These are phyloP conservation scores for Exserohilum turcica DNA, from an alignment of 2,329 filamentous ascomycete species.

Conservation along the genomic window DNA sequence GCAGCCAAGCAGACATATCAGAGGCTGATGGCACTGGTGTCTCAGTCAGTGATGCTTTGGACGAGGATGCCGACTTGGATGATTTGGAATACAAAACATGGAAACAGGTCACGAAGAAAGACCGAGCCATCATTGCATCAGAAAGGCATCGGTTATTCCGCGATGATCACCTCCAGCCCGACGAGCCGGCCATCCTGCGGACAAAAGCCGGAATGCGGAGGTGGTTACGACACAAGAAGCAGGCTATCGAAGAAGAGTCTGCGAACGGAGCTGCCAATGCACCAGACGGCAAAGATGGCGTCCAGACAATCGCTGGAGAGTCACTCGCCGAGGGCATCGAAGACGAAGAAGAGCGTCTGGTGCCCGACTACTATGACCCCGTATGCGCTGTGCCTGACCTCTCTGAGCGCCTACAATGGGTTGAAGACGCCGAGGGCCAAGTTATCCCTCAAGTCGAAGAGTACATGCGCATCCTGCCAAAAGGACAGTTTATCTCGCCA, in stretches of 20 bases:
- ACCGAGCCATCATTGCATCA: constrained; percentile 82
- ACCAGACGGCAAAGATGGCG: constrained; percentile 53
- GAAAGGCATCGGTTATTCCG: constrained; percentile 87
- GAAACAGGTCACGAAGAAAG: constrained; percentile 99
- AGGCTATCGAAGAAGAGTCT: constrained; percentile 55
- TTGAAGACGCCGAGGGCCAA: constrained; percentile 85
- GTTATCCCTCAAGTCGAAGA: constrained; percentile 88
- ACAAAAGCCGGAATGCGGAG: constrained; percentile 88
- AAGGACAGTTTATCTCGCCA: constrained; percentile 75
- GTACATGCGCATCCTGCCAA: constrained; percentile 76
- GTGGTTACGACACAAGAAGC: constrained; percentile 79
- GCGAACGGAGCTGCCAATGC: constrained; percentile 57
- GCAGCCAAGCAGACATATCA: constrained; percentile 81
- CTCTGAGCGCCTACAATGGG: constrained; percentile 77
- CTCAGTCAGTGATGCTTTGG: constrained; percentile 69
- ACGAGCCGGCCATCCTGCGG: constrained; percentile 84
- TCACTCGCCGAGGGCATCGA: constrained; percentile 95
- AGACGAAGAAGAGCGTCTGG: constrained; percentile 72
- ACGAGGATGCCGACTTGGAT: constrained; percentile 82
- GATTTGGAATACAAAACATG: constrained; percentile 93
- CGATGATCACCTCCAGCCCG: constrained; percentile 79
- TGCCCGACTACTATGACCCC: constrained; percentile 94
- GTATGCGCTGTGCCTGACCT: constrained; percentile 86
- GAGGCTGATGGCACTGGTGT: constrained; percentile 78
- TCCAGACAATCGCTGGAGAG: constrained; percentile 63